These are phyloP conservation scores for Fallopia convolvulus DNA, from an alignment of 148 eudicot genomes.

Conservation along the genomic window DNA sequence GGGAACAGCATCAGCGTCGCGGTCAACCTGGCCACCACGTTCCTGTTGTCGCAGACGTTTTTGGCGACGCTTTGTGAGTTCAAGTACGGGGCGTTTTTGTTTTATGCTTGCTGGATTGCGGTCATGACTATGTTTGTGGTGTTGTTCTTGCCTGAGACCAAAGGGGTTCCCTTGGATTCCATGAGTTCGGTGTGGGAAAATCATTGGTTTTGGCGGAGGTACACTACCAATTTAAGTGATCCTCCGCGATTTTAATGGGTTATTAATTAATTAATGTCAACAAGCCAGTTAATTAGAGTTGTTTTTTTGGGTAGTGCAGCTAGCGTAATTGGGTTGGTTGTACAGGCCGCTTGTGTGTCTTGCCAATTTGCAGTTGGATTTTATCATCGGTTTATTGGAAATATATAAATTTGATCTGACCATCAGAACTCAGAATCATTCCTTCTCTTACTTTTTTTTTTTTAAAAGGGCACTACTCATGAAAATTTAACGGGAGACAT, in stretches of 20 bases:
- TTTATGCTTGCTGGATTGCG: constrained; percentile 4
- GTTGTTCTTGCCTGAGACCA: constrained; percentile 11
- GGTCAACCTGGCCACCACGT: constrained; percentile 9
- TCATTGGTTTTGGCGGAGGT: constrained; percentile 12
- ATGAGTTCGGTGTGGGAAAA: neutral
- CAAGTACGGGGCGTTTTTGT: constrained; percentile 11
- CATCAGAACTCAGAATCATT: too few species aligned
- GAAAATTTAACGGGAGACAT: too few species aligned
- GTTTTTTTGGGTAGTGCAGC: too few species aligned
- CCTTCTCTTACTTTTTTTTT: too few species aligned
- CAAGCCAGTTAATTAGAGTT: too few species aligned
- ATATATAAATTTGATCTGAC: too few species aligned
- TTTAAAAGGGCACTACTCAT: too few species aligned
- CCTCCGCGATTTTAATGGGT: neutral
- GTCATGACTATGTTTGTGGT: constrained; percentile 7
- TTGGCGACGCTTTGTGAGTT: neutral
- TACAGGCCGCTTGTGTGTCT: too few species aligned
- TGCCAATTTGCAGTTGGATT: too few species aligned
- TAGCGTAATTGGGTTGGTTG: constrained; percentile 41
- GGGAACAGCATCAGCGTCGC: constrained; percentile 11
- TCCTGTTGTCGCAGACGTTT: constrained; percentile 11
- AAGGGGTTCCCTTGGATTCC: constrained; percentile 11
- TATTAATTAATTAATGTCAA: too few species aligned
- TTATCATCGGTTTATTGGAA: too few species aligned
- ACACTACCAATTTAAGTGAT: neutral